phyloP scores from a whole-genome alignment of 2,329 filamentous ascomycete genomes.

The Thelonectria discophora region DNA sequence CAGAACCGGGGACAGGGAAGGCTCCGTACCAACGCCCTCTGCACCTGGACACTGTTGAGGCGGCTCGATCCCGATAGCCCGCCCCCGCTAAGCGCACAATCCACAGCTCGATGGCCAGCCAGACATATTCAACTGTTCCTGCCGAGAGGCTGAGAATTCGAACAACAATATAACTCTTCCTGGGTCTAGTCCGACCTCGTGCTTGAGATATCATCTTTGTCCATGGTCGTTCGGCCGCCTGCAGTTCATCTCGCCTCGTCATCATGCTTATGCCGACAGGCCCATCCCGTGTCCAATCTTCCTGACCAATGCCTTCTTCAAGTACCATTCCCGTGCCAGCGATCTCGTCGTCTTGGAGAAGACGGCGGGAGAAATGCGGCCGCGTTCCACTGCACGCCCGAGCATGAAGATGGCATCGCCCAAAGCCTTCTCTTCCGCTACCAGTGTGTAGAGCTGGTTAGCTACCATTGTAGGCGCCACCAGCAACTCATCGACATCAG shows the following conservation, averaged over 20 bases:
- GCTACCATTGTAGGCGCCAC: constrained; percentile 94
- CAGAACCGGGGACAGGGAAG: background rate
- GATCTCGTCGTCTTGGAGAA: constrained; percentile 82
- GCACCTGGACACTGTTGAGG: background rate
- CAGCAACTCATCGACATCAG: constrained; percentile 87
- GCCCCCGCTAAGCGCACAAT: constrained; percentile 13
- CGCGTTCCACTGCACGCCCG: constrained; percentile 76
- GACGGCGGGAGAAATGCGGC: constrained; percentile 73
- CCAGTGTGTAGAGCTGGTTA: constrained; percentile 88
- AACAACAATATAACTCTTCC: constrained; percentile 32
- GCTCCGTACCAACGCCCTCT: background rate
- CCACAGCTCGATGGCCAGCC: constrained; percentile 9
- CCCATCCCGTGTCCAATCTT: constrained; percentile 84
- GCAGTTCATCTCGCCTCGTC: background rate
- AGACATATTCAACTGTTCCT: background rate
- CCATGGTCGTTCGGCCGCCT: background rate
- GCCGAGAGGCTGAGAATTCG: background rate
- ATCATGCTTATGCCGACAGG: constrained; percentile 51
- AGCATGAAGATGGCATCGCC: constrained; percentile 88
- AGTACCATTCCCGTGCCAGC: constrained; percentile 80
- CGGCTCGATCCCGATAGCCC: background rate
- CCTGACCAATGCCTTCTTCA: constrained; percentile 81
- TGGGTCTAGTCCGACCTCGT: constrained; percentile 15
- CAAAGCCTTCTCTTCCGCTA: constrained; percentile 87
- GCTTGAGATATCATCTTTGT: constrained; percentile 6